Conservation (phyloP, 768 basidiomycete genomes). For the Amanita jacksonii region DNA sequence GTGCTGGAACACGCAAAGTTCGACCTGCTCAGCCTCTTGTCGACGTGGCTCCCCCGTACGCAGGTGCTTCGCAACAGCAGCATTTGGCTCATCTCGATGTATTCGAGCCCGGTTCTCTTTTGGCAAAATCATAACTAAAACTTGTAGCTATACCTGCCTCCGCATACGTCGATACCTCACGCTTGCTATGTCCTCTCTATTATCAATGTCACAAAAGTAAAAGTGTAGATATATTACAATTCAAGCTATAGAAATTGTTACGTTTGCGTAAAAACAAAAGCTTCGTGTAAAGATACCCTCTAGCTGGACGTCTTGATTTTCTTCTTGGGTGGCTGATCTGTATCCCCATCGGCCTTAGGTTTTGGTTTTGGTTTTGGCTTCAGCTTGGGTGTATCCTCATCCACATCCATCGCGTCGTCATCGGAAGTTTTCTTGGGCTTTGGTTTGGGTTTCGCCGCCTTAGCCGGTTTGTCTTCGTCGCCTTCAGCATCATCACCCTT, state of each 20-base stretch:
- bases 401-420: constrained; percentile 42
- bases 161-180: too few relatives aligned
- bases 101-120: constrained; percentile 71
- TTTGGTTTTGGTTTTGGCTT: constrained; percentile 27
- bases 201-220: too few relatives aligned
- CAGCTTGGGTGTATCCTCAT: constrained; percentile 30
- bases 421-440: constrained; percentile 32
- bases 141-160: not conserved
- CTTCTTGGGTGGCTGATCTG: constrained; percentile 58
- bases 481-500: constrained; percentile 33
- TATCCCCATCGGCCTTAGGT: constrained; percentile 27
- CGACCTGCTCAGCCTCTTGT: constrained; percentile 30
- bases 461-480: constrained; percentile 24
- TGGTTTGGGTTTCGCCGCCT: constrained; percentile 25
- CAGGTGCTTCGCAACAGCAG: constrained; percentile 17
- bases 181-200: not conserved
- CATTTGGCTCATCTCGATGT: constrained; percentile 24
- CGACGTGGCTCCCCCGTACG: constrained; percentile 29
- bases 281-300: too few relatives aligned
- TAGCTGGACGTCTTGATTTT: constrained; percentile 54
- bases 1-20: constrained; percentile 30
- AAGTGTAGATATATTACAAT: too few relatives aligned
- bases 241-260: too few relatives aligned
- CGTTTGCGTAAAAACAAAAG: too few relatives aligned
- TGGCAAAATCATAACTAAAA: constrained; percentile 30